Base-by-base conservation (phyloP, 164 flowering plant genomes). In the Cinnamomum micranthum region DNA sequence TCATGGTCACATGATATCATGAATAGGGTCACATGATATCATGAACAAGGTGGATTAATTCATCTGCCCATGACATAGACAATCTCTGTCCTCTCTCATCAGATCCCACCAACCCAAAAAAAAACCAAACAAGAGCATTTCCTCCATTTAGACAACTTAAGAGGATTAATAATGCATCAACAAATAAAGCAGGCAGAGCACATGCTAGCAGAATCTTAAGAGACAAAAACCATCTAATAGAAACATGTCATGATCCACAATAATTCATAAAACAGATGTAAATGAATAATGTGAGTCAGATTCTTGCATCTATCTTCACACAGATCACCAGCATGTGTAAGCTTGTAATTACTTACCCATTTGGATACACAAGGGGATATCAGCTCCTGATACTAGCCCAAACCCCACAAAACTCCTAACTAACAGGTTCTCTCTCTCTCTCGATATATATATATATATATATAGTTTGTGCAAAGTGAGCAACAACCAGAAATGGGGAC, bases 121-220 rank as follows among this genome's bases (percentile, higher is more conserved):
- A 25, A 64, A 64, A 64, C 0, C 19, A 64, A 64, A 0, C 20
- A 66, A 31, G 14, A 1, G 31, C 15, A 31, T 4, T 66, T 66
- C 41, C n/a, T 6, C 27, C 28, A 47, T 7, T 20, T n/a, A 28
- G 68, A 55, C 33, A 41, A 63, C 31, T 22, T 9, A 33, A 33
- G 68, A 64, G 31, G 55, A 22, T 41, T 19, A 62, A 17, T 20
- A 72, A 64, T 23, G 33, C 69, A 20, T 24, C 12, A 50, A 23
- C 11, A 60, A 73, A 64, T 24, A 6, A 50, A 41, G 59, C 35
- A 69, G 25, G 70, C 35, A 69, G 25, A 63, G 70, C 76, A 65
- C 76, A 74, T 74, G 76, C 27, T 7, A 23, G 50, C 27, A 23
- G 76, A 67, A 58, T 68, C 67, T 60, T 59, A 19, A 58, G 67